These are phyloP conservation scores for Trametes pubescens DNA, from an alignment of 1,284 basidiomycete genomes.

Conservation along the genomic window DNA sequence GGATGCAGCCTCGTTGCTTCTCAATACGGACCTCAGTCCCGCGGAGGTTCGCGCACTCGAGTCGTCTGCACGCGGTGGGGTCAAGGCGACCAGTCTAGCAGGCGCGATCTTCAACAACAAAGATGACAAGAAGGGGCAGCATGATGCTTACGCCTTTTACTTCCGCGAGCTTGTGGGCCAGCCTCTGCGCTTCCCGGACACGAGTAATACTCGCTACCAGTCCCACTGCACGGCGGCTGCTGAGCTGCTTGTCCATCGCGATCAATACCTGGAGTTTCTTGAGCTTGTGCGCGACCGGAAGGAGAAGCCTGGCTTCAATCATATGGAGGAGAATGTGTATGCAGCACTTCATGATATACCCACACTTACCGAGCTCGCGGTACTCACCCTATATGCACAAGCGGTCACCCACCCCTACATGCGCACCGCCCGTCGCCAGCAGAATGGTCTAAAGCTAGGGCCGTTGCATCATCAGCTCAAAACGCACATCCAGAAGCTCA, in stretches of 20 bases:
- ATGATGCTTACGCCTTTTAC: constrained; percentile 34
- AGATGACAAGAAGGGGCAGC: constrained; percentile 33
- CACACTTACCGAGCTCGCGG: constrained; percentile 48
- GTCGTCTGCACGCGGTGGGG: constrained; percentile 36
- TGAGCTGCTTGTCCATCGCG: constrained; percentile 37
- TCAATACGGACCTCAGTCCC: not conserved
- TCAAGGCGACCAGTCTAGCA: constrained; percentile 41
- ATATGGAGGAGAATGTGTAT: constrained; percentile 44
- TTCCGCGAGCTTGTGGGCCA: not conserved
- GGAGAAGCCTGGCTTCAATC: constrained; percentile 34
- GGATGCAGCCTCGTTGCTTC: constrained; percentile 1
- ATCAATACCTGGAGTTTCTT: constrained; percentile 37
- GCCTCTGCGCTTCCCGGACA: constrained; percentile 32
- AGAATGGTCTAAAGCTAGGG: constrained; percentile 27
- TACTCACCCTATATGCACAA: constrained; percentile 41
- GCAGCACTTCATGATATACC: constrained; percentile 42
- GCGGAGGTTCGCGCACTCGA: constrained; percentile 30
- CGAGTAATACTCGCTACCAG: constrained; percentile 43
- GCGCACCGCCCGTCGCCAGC: constrained; percentile 16
- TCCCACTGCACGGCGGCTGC: constrained; percentile 39
- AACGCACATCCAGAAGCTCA: constrained; percentile 17
- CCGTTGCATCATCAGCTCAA: constrained; percentile 22
- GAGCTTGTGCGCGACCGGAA: constrained; percentile 38
- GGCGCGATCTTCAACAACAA: constrained; percentile 44
- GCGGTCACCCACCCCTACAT: constrained; percentile 35